Base-by-base conservation (phyloP, 768 basidiomycete species). In the Leccinum broughii region DNA sequence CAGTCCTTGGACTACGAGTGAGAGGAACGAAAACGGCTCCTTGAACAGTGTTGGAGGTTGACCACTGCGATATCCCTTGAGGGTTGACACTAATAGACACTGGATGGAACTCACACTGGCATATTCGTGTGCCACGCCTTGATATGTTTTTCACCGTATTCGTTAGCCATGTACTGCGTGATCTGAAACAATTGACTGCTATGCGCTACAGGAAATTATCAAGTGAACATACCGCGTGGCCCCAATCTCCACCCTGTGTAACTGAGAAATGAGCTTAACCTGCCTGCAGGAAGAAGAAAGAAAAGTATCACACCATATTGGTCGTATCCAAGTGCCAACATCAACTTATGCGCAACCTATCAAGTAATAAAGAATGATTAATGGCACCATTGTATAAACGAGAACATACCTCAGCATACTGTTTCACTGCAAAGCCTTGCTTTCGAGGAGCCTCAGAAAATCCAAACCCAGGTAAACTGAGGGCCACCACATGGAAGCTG, bases 401-500 rank as follows among this genome's bases (percentile, higher is more conserved):
- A 51, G n/a, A 13, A 59, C 59, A 30, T 49, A 82, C 86, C 73
- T 88, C 83, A 2, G 85, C 85, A 54, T 82, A 85, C 51, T 87
- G 84, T 20, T 68, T 60, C 0, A 72, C 35, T 9, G 63, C 66
- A 61, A 87, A 88, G 0, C 85, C 85, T 59, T 77, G 77, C 66
- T 81, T 81, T 53, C 68, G 81, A 0, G 83, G 80, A 0, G 80
- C 83, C 48, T 84, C 79, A 0, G 86, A 87, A 70, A 86, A 88
- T 0, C 84, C 86, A 68, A 72, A 88, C 0, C 84, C 85, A 9
- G 86, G 87, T 15, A 88, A 64, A 64, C 85, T 82, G 37, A 80
- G 62, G 0, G 81, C 82, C 0, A 89, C 84, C 22, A 89, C 83
- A 62, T 88, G 84, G 68, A 89, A 88, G 54, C 78, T 82, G 2